Evolutionary conservation across 2,329 filamentous ascomycete species (phyloP).

Genomic region (Hypoxylon sp.): DNA sequence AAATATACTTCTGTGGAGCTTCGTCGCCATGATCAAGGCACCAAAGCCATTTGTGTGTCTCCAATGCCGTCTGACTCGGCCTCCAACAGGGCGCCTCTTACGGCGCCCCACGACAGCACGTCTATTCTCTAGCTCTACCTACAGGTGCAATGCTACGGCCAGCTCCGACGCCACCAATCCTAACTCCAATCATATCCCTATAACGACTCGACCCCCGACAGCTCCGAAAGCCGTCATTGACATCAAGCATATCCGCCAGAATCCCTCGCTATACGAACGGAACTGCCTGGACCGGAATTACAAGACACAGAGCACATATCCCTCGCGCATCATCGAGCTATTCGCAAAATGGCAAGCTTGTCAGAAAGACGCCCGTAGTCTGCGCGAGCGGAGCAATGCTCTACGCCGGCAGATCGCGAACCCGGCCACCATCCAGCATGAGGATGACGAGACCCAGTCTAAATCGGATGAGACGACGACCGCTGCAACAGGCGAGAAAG

Average conservation of each 20-base stretch:
- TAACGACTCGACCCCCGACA: constrained; percentile 69
- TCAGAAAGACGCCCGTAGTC: constrained; percentile 69
- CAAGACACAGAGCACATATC: constrained; percentile 65
- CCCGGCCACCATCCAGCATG: constrained; percentile 60
- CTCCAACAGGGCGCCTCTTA: constrained; percentile 37
- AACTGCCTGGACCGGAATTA: constrained; percentile 93
- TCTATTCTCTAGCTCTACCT: constrained; percentile 35
- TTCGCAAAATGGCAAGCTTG: constrained; percentile 71
- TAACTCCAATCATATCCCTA: constrained; percentile 29
- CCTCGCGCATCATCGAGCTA: constrained; percentile 67
- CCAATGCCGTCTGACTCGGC: constrained; percentile 47
- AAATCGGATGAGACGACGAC: constrained; percentile 36
- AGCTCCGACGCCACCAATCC: constrained; percentile 7
- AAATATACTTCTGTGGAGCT: background rate
- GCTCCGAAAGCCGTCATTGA: constrained; percentile 86
- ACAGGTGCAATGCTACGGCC: constrained; percentile 29
- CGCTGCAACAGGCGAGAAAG: constrained; percentile 50
- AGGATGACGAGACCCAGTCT: constrained; percentile 56
- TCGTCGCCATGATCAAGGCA: constrained; percentile 42
- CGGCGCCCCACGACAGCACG: constrained; percentile 35
- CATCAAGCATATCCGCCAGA: constrained; percentile 89
- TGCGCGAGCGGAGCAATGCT: constrained; percentile 76
- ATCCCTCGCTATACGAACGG: constrained; percentile 81
- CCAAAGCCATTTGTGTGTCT: constrained; percentile 45
- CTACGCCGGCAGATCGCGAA: constrained; percentile 70